Evolutionary conservation across 768 basidiomycete species (phyloP), one percentile per base, ranked within the genome.

Genomic region (Trichaptum fuscoviolaceum): DNA sequence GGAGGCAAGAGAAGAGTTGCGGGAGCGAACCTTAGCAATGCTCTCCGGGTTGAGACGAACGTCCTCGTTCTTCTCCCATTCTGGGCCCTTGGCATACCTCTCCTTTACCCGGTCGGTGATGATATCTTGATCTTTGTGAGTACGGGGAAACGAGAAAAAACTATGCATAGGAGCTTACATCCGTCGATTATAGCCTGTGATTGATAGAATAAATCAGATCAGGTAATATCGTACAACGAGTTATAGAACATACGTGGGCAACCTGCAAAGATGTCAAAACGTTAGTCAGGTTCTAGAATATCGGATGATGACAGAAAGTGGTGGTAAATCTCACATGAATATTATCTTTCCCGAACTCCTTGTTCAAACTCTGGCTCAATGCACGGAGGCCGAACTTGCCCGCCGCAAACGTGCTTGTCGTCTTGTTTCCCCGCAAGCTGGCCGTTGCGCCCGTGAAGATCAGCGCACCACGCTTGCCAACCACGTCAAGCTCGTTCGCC

Each of bases 141-240:
- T 27, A 63, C 27, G 58, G 61, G 20, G 65, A 25, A 34, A 26
- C 60, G 36, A 34, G 58, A 6, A 20, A 7, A 23, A 60, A 15
- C 15, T 18, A 61, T 2, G 24, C 24, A 12, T 23, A 57, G 18
- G 12, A 8, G 64, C 78, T 62, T 69, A 83, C 80, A 78, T 71
- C 91, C 91, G 69, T 92, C 91, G 60, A 92, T 89, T 67, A 91
- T 84, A 57, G 82, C 82, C 87, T 92, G 64, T 59, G 3, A 2
- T 52, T 52, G 30, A 36, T 26, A 61, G 20, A 52, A 36, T 36
- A 17, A 35, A 57, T 57, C 9, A 63, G 1, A 65, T 57, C 30
- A 58, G 62, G 0, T 42, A 57, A 30, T 10, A 8, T 23, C 20
- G 25, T 20, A 20, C 63, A 18, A 67, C 30, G 58, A 20, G 10